Percentiles rank a stretch among this genome's conserved stretches.
These are phyloP conservation scores for Chlorella sp. DNA, from an alignment of 139 green algal genomes.

Conservation along the genomic window DNA sequence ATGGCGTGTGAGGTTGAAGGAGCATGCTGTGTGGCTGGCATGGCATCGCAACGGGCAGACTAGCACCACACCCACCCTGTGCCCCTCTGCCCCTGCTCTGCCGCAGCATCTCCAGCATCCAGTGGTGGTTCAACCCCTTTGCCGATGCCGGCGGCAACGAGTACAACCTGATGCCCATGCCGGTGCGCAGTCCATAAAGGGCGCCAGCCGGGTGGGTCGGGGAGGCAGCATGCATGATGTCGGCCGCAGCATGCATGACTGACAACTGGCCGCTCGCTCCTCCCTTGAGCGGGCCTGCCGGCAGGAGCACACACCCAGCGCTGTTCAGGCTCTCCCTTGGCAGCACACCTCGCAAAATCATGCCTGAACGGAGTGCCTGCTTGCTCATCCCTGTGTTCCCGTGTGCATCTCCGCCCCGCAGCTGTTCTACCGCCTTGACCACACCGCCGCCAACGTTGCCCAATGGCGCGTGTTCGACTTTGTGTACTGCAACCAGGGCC, in stretches of 20 bases:
- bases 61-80: neutral
- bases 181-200: neutral
- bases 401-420: neutral
- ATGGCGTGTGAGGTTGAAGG: neutral
- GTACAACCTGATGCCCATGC: constrained; percentile 32
- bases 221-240: too few species aligned
- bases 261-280: too few species aligned
- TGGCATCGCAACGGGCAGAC: neutral
- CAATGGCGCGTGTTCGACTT: constrained; percentile 40
- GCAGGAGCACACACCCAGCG: too few species aligned
- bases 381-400: too few species aligned
- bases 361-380: too few species aligned
- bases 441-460: constrained; percentile 1
- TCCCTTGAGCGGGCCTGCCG: too few species aligned
- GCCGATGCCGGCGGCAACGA: constrained; percentile 17
- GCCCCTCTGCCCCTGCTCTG: neutral
- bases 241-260: too few species aligned
- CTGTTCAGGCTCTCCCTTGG: too few species aligned
- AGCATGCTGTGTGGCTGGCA: neutral
- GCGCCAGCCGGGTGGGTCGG: too few species aligned
- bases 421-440: constrained; percentile 40
- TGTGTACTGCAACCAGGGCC: constrained; percentile 43
- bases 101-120: constrained; percentile 32
- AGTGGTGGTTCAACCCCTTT: constrained; percentile 34
- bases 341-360: too few species aligned